Evolutionary conservation across 2,329 filamentous ascomycete species (phyloP), one percentile per base, ranked within the genome.

Genomic region (Apiospora malaysiana): DNA sequence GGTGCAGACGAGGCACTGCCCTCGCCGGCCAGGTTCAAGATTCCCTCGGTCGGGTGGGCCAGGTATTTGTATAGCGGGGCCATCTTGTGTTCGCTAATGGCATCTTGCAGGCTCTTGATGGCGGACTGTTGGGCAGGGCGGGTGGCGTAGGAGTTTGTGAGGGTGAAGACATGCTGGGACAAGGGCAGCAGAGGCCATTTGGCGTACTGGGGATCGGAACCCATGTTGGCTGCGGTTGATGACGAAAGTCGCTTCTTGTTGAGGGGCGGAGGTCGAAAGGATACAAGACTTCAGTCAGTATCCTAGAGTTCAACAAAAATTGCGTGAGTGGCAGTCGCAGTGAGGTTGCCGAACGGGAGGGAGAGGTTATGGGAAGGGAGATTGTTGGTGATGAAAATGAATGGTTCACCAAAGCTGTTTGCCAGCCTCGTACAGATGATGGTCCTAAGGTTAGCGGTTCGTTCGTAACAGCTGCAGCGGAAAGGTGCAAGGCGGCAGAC

Each of bases 1-100:
- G 80, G 78, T 82, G 74, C 83, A 82, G 80, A 78, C 79, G 79
- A 82, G 82, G 79, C 37, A 40, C 45, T 83, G 75, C 84, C 87
- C 79, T 97, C 93, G 74, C 93, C 93, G 51, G 90, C 84, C 69
- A 86, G 85, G 81, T 97, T 97, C 80, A 97, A 85, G 73, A 96
- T 91, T 72, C 94, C 94, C 73, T 96, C 93, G 73, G 89, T 87
- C 8, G 93, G 93, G 79, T 96, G 93, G 73, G 93, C 92, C 68
- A 97, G 88, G 81, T 95, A 93, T 79, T 92, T 90, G 85, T 96
- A 97, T 73, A 97, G 89, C 40, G 93, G 93, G 23, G 93, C 93
- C 92, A 96, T 96, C 85, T 94, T 93, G 82, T 95, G 88, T 83
- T 94, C 89, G 77, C 85, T 84, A 82, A 97, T 95, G 82, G 92